Conservation (phyloP, 768 basidiomycete genomes). For the Psilocybe subaeruginosa region DNA sequence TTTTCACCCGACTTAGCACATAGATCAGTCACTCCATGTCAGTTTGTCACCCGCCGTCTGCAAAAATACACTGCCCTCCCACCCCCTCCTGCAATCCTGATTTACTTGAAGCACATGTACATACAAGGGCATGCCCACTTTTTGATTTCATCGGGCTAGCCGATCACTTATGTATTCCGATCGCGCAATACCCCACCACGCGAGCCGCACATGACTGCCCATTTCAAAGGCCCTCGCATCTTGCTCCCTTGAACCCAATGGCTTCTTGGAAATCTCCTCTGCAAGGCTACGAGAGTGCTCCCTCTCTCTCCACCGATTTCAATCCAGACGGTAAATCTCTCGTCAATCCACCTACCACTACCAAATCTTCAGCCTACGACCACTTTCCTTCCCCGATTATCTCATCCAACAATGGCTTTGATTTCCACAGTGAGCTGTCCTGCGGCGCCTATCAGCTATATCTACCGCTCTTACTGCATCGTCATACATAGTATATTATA, state of each 20-base stretch:
- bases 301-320: constrained; percentile 43
- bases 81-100: too few species aligned
- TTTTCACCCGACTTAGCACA: too few species aligned
- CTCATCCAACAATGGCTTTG: constrained; percentile 61
- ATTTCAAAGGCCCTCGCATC: constrained; percentile 1
- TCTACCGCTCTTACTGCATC: too few species aligned
- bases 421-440: constrained; percentile 64
- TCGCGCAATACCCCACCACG: background rate
- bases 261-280: constrained; percentile 33
- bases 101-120: too few species aligned
- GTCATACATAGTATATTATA: constrained; percentile 59
- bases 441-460: background rate
- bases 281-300: constrained; percentile 38
- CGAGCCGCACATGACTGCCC: background rate
- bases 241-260: constrained; percentile 5
- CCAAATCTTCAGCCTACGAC: constrained; percentile 54
- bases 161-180: background rate
- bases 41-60: too few species aligned
- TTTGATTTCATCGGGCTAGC: too few species aligned
- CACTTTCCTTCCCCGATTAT: constrained; percentile 58
- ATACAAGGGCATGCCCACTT: too few species aligned
- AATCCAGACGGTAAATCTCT: constrained; percentile 63
- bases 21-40: too few species aligned
- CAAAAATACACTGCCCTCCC: too few species aligned
- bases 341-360: constrained; percentile 43